Conservation (phyloP, 257 asterid genomes). For the Ligustrum vulgare region DNA sequence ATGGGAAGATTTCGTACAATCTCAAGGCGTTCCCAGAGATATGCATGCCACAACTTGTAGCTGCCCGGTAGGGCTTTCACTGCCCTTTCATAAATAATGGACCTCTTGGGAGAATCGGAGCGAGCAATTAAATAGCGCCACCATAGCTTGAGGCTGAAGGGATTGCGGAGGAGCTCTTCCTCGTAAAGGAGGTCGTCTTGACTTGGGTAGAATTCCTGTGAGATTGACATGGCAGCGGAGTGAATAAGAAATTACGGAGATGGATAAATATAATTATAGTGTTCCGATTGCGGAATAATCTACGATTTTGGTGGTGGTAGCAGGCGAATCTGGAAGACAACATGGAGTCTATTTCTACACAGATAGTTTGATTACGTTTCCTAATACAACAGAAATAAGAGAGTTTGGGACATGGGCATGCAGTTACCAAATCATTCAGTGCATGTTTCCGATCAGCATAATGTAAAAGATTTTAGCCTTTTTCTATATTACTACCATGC, state of each 20-base stretch:
- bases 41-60: constrained; percentile 92
- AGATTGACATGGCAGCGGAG: constrained; percentile 24
- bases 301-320: too few species aligned
- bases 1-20: constrained; percentile 70
- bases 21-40: constrained; percentile 92
- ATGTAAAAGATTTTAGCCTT: too few species aligned
- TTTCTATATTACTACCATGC: too few species aligned
- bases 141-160: constrained; percentile 76
- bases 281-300: not conserved
- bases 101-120: constrained; percentile 58
- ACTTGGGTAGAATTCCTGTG: constrained; percentile 61
- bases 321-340: too few species aligned
- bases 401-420: too few species aligned
- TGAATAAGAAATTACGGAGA: not conserved
- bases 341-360: too few species aligned
- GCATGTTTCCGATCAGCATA: too few species aligned
- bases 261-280: not conserved
- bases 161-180: constrained; percentile 79
- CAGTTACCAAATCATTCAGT: too few species aligned
- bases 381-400: too few species aligned
- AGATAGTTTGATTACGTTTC: too few species aligned
- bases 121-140: constrained; percentile 89
- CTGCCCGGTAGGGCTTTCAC: constrained; percentile 87
- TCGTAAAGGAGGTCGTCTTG: constrained; percentile 74
- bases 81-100: constrained; percentile 80